Evolutionary conservation across 2,329 filamentous ascomycete species (phyloP).

Genomic region (Ophiostoma ulmi): DNA sequence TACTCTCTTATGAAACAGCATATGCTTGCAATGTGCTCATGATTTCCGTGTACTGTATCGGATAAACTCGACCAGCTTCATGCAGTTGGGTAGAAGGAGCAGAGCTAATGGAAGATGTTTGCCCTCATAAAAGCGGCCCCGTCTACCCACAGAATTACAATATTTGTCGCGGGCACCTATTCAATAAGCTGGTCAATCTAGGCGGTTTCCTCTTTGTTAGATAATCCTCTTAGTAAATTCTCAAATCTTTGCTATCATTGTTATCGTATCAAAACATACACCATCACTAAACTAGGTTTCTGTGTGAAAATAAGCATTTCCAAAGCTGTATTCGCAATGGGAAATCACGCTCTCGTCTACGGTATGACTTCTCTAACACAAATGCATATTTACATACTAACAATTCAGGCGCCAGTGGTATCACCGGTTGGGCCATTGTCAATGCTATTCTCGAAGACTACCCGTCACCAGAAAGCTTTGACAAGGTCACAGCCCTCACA

Average conservation of each 20-base stretch:
- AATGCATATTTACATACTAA: background rate
- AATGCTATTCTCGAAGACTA: slow-evolving; percentile 45
- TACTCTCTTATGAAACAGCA: no score
- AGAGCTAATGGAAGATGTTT: slow-evolving; percentile 8
- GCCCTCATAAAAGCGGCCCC: background rate
- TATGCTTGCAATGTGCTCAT: background rate
- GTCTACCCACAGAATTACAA: background rate
- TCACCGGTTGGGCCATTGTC: slow-evolving; percentile 46
- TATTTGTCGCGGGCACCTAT: background rate
- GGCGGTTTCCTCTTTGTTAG: background rate
- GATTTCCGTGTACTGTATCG: background rate
- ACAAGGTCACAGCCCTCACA: slow-evolving; percentile 43
- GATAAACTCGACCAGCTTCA: background rate
- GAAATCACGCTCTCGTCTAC: background rate
- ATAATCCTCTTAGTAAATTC: background rate
- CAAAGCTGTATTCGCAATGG: background rate
- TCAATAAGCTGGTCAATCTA: background rate
- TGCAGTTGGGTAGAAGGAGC: background rate
- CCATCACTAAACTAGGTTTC: background rate
- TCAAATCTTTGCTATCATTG: background rate
- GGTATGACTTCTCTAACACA: background rate
- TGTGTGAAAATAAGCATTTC: background rate
- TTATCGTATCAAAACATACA: background rate
- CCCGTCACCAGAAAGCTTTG: slow-evolving; percentile 41
- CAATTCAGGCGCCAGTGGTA: slow-evolving; percentile 38